Evolutionary conservation across 2,329 filamentous ascomycete species (phyloP), one percentile per base, ranked within the genome.

Genomic region (Shiraia bambusicola): DNA sequence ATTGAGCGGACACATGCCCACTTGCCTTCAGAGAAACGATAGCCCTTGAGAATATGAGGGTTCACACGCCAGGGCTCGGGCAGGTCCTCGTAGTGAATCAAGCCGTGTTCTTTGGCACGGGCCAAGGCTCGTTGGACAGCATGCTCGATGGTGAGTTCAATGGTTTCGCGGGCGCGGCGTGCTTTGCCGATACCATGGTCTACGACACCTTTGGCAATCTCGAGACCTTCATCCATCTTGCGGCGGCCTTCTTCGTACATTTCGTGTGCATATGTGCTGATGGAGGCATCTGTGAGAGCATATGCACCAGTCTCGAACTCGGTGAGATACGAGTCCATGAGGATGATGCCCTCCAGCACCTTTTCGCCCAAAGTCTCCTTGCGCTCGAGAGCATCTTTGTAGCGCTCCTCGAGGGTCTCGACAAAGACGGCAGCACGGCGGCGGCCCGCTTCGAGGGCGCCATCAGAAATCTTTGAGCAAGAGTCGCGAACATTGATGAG

Each of bases 61-160:
- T 98, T 98, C 61, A 95, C 86, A 47, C 87, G 81, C 93, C 93
- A 98, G 0, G 93, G 93, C 27, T 86, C 76, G 1, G 93, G 93
- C 4, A 98, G 77, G 60, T 96, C 90, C 33, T 95, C 83, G 71
- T 97, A 98, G 47, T 80, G 79, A 54, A 98, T 86, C 11, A 96
- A 77, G 34, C 91, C 88, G 35, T 88, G 80, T 63, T 94, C 84
- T 54, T 86, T 80, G 19, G 91, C 90, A 42, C 83, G 78, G 14
- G 75, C 59, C 41, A 95, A 82, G 10, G 93, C 92, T 39, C 80
- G 78, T 56, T 92, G 86, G 28, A 98, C 85, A 50, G 87, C 88
- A 51, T 93, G 86, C 58, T 94, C 88, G 17, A 98, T 74, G 6
- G 84, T 84, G 58, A 64, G 47, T 48, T 71, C 70, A 46, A 76